Evolutionary conservation across 768 basidiomycete genomes (phyloP).

Genomic region (Cyclocybe aegerita): DNA sequence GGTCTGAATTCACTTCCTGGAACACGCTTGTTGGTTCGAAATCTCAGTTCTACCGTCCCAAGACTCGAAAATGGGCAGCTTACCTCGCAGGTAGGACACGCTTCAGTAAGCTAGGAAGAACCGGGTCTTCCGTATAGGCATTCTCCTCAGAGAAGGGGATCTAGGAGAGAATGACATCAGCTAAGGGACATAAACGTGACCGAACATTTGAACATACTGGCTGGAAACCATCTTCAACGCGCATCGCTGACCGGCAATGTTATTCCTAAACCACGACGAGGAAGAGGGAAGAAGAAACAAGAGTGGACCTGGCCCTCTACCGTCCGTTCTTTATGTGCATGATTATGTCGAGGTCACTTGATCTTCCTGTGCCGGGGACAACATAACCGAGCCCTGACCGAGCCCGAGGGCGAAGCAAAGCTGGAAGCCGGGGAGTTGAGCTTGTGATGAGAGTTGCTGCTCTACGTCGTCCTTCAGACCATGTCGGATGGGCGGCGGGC

Average conservation of each 20-base stretch:
- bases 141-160: constrained; percentile 55
- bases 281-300: background rate
- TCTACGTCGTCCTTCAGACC: too few relatives aligned
- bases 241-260: constrained; percentile 36
- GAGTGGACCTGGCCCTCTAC: too few relatives aligned
- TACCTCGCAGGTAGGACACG: constrained; percentile 52
- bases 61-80: constrained; percentile 1
- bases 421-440: too few relatives aligned
- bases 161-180: constrained; percentile 29
- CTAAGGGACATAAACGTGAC: background rate
- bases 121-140: constrained; percentile 60
- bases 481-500: too few relatives aligned
- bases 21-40: constrained; percentile 32
- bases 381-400: too few relatives aligned
- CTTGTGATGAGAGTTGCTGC: too few relatives aligned
- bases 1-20: constrained; percentile 55
- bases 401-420: too few relatives aligned
- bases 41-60: background rate
- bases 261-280: too few relatives aligned
- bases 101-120: constrained; percentile 59
- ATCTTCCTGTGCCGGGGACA: too few relatives aligned
- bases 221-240: constrained; percentile 67
- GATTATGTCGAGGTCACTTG: too few relatives aligned
- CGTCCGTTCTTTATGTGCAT: too few relatives aligned
- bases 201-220: constrained; percentile 32